A percentile compares a stretch with the other conserved stretches of the same genome.
phyloP scores from a whole-genome alignment of 2,329 filamentous ascomycete species.

The Dothistroma septosporum region DNA sequence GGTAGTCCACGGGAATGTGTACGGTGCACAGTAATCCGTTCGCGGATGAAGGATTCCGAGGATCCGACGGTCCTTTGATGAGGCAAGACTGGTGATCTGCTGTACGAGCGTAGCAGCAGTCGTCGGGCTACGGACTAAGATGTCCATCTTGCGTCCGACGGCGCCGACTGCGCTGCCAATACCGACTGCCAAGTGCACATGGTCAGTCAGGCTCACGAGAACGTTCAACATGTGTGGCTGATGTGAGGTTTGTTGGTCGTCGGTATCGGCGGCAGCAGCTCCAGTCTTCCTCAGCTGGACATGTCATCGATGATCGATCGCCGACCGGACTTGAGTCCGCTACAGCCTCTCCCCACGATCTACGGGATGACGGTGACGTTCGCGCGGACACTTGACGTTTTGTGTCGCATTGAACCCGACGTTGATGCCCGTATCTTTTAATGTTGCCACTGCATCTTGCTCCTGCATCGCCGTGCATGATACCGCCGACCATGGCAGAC shows the following conservation, averaged over 20 bases:
- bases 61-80: neutral
- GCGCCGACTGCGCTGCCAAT: no score
- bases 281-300: no score
- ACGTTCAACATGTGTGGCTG: no score
- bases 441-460: no score
- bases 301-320: no score
- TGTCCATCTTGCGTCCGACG: no score
- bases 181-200: neutral
- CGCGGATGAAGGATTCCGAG: neutral
- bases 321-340: no score
- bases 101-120: neutral
- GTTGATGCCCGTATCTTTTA: neutral
- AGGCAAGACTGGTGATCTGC: neutral
- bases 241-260: no score
- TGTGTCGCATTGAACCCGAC: neutral
- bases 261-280: no score
- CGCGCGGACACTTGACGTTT: neutral
- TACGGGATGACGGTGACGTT: neutral
- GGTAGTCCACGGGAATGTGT: neutral
- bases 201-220: neutral
- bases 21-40: neutral
- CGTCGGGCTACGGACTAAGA: neutral
- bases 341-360: neutral
- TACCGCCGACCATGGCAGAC: neutral
- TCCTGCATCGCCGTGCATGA: neutral